A percentile compares a stretch with the other conserved stretches of the same genome.
These are phyloP conservation scores for Sordariomycetes sp. DNA, from an alignment of 2,329 filamentous ascomycete species.

Conservation along the genomic window DNA sequence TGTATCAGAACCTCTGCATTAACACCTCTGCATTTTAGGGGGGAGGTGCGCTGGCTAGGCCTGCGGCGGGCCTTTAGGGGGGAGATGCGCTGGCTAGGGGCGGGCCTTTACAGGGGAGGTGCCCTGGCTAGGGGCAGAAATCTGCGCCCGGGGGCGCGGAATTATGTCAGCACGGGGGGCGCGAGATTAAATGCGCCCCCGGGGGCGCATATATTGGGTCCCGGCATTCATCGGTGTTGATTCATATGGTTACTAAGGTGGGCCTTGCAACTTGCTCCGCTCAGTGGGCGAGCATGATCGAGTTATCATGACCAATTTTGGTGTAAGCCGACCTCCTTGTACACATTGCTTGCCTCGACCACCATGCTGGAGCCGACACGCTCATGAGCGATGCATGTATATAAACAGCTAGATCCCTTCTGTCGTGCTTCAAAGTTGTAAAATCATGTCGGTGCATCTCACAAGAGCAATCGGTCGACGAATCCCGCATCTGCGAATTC, in stretches of 20 bases:
- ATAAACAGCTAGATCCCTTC: neutral
- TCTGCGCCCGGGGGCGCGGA: too few species aligned
- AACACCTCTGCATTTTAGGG: too few species aligned
- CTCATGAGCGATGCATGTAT: neutral
- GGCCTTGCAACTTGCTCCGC: neutral
- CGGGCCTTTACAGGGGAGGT: too few species aligned
- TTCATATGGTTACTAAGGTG: neutral
- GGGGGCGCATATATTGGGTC: too few species aligned
- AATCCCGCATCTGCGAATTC: neutral
- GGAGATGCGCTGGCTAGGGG: too few species aligned
- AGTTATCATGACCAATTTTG: constrained; percentile 2
- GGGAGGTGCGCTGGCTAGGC: too few species aligned
- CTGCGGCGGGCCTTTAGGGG: too few species aligned
- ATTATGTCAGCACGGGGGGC: too few species aligned
- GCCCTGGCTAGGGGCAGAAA: too few species aligned
- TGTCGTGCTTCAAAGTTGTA: neutral
- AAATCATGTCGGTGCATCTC: neutral
- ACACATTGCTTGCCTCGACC: neutral
- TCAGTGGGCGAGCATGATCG: neutral
- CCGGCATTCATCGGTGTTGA: too few species aligned
- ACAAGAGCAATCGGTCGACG: neutral
- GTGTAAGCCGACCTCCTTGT: neutral
- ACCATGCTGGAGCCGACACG: neutral
- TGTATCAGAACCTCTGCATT: too few species aligned
- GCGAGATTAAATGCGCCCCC: too few species aligned